Conservation (phyloP, 306 rosid genomes). For the Cicer bijugum region DNA sequence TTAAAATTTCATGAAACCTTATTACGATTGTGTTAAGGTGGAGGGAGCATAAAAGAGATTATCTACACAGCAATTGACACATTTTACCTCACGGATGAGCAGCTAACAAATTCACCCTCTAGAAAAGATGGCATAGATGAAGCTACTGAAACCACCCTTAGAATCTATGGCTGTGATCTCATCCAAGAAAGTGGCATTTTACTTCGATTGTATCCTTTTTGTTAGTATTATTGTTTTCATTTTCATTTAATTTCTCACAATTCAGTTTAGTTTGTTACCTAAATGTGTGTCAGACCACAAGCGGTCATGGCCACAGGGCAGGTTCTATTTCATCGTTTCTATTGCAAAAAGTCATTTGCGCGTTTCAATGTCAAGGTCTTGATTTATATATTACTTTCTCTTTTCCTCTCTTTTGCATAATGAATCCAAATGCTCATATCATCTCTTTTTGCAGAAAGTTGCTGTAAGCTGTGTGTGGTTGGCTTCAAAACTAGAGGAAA, state of each 20-base stretch:
- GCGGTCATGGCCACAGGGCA: conserved; percentile 99
- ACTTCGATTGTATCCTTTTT: conserved; percentile 69
- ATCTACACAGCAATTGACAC: conserved; percentile 90
- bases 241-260: not conserved
- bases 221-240: not conserved
- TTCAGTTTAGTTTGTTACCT: conserved; percentile 42
- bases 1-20: not conserved
- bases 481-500: conserved; percentile 94
- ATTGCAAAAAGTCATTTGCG: conserved; percentile 93
- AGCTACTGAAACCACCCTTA: conserved; percentile 71
- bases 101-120: conserved; percentile 68
- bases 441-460: conserved; percentile 72
- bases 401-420: conserved; percentile 4
- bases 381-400: conserved; percentile 3
- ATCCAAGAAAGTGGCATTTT: conserved; percentile 93
- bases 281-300: conserved; percentile 68
- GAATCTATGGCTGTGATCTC: conserved; percentile 92
- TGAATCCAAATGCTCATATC: conserved; percentile 21
- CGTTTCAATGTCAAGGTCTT: conserved; percentile 89
- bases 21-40: conserved; percentile 18
- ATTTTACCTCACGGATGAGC: conserved; percentile 79
- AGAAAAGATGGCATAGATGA: conserved; percentile 81
- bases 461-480: conserved; percentile 97
- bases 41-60: conserved; percentile 50
- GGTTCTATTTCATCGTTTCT: conserved; percentile 92